Conservation (phyloP, 73 alveolate genomes). For the Breviolum minutum region DNA sequence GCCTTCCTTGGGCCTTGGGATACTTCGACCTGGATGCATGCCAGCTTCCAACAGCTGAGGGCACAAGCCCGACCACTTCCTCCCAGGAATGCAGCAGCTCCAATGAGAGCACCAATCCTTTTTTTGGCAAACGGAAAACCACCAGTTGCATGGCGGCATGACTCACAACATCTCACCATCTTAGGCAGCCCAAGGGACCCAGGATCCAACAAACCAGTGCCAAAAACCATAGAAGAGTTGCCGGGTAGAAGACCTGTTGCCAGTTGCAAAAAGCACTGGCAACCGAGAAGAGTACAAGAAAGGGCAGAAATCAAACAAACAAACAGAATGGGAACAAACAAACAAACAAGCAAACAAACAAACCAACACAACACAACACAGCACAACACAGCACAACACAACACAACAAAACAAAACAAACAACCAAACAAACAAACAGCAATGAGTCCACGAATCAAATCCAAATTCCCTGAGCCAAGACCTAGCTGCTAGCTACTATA, state of each 20-base stretch:
- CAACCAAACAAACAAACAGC: no score
- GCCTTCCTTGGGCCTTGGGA: background rate
- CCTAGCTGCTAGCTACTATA: background rate
- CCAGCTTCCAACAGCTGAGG: background rate
- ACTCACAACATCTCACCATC: background rate
- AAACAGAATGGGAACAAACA: no score
- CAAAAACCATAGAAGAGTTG: conserved; percentile 18
- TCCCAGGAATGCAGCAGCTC: conserved; percentile 93
- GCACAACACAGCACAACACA: no score
- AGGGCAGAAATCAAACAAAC: no score
- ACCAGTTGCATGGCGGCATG: no score
- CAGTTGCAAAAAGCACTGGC: background rate
- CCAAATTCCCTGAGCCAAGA: background rate
- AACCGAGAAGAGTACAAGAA: background rate
- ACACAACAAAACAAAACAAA: no score
- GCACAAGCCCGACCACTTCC: conserved; percentile 58
- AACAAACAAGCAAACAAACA: no score
- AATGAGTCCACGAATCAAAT: no score
- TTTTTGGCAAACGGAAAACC: no score
- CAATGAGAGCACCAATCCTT: conserved; percentile 74
- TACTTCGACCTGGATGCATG: background rate
- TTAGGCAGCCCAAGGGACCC: conserved; percentile 39
- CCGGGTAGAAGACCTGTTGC: conserved; percentile 49
- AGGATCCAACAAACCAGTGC: conserved; percentile 39
- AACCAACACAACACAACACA: no score